Evolutionary conservation across 2,329 filamentous ascomycete genomes (phyloP), one percentile per base, ranked within the genome.

Genomic region (Hymenoscyphus albidus): DNA sequence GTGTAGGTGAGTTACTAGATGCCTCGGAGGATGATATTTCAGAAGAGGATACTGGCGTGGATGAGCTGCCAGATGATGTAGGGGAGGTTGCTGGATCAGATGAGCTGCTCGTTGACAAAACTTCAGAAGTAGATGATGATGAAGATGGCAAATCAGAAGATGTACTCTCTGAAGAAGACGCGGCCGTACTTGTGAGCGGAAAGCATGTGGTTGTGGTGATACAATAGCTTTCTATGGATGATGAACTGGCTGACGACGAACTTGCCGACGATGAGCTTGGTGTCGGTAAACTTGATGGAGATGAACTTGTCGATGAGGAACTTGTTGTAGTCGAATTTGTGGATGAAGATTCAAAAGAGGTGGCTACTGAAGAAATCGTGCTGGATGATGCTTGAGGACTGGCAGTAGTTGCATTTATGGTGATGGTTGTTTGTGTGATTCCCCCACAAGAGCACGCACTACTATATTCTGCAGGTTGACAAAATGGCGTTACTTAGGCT

Each of bases 401-500:
- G 2, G 31, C 13, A 31, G 56, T 38, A 5, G 56, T 35, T 12
- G 32, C 56, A 39, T 58, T 39, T 12, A 10, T 31, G 10, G 56
- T 39, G 56, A 39, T 22, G 14, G 16, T 58, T 2, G 38, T 58
- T 58, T 61, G 32, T 13, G 32, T 61, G 31, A 51, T 54, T 35
- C 42, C 40, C 16, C 40, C 59, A 51, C 40, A 61, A 54, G 42
- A 48, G 51, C 59, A 61, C 1, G 48, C 59, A 38, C 59, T 61
- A 31, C 59, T 61, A 32, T 51, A 51, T n/a, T 61, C 59, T 3
- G 40, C 13, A 32, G 18, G 40, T 35, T 61, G 27, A 13, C 59
- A 61, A 18, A 61, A 60, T 35, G 59, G 59, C 3, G 59, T 61
- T 35, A 31, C 42, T 18, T 61, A 61, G 22, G 6, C 22, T 6